Percentiles rank a stretch among this genome's conserved stretches.
Evolutionary conservation across 495 filamentous ascomycete species (phyloP).

Genomic region (Xylaria acuta): DNA sequence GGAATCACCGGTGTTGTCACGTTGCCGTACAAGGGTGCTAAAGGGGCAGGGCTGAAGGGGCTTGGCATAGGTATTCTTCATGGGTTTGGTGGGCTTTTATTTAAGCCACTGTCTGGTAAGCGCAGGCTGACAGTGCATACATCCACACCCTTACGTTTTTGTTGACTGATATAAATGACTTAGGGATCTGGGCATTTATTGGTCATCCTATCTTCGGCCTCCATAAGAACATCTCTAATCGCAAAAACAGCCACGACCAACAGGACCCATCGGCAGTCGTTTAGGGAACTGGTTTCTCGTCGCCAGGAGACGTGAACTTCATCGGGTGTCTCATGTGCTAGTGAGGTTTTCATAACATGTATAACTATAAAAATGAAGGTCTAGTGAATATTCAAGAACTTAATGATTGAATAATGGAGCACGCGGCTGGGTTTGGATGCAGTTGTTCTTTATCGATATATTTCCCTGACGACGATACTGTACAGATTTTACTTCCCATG

Average conservation of each 20-base stretch:
- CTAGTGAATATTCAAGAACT: neutral
- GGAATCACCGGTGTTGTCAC: conserved; percentile 44
- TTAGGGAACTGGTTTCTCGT: neutral
- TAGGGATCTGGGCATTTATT: conserved; percentile 7
- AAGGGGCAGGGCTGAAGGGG: conserved; percentile 43
- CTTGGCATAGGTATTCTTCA: conserved; percentile 43
- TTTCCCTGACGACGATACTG: neutral
- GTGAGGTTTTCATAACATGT: neutral
- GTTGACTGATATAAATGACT: neutral
- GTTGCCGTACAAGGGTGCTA: conserved; percentile 45
- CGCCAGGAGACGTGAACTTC: neutral
- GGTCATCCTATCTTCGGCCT: conserved; percentile 4
- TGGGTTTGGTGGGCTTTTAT: conserved; percentile 26
- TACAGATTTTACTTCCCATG: neutral
- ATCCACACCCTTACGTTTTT: neutral
- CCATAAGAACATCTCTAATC: neutral
- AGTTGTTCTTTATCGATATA: neutral
- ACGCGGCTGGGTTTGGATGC: neutral
- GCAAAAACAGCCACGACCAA: neutral
- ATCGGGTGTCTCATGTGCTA: neutral
- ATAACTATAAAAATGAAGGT: neutral
- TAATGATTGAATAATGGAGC: neutral
- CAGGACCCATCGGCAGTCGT: neutral
- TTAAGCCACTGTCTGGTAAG: conserved; percentile 12
- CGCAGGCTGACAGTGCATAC: neutral